Conservation (phyloP, 169 alveolate species). For the Plasmodium inui region DNA sequence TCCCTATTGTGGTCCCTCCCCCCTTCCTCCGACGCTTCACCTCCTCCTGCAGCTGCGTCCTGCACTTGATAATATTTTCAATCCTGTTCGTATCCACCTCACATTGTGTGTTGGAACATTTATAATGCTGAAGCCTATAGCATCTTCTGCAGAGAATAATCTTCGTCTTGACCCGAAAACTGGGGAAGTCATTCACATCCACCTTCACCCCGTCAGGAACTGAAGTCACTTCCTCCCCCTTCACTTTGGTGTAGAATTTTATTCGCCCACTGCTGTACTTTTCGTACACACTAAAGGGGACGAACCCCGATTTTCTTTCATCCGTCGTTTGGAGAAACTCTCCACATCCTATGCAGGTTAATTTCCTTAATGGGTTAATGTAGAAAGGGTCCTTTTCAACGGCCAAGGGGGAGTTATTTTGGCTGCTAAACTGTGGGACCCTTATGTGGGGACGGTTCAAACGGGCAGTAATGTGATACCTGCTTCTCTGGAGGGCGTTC, state of each 20-base stretch:
- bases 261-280: slow-evolving; percentile 76
- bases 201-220: slow-evolving; percentile 86
- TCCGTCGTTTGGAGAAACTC: slow-evolving; percentile 81
- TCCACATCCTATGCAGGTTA: slow-evolving; percentile 84
- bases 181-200: slow-evolving; percentile 78
- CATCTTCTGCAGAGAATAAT: slow-evolving; percentile 83
- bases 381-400: slow-evolving; percentile 64
- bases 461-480: not conserved
- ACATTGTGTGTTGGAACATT: slow-evolving; percentile 22
- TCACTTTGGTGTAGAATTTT: slow-evolving; percentile 79
- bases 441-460: not conserved
- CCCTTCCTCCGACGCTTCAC: not conserved
- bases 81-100: slow-evolving; percentile 66
- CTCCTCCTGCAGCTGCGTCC: slow-evolving; percentile 40
- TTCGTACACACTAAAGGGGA: slow-evolving; percentile 74
- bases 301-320: slow-evolving; percentile 82
- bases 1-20: not conserved
- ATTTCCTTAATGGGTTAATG: slow-evolving; percentile 60
- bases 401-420: not conserved
- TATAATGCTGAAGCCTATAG: slow-evolving; percentile 82
- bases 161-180: slow-evolving; percentile 76
- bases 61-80: slow-evolving; percentile 66
- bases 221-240: slow-evolving; percentile 81
- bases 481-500: not conserved
- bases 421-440: slow-evolving; percentile 3